Conservation (phyloP, 1,284 basidiomycete species). For the Heliocybe sulcata region DNA sequence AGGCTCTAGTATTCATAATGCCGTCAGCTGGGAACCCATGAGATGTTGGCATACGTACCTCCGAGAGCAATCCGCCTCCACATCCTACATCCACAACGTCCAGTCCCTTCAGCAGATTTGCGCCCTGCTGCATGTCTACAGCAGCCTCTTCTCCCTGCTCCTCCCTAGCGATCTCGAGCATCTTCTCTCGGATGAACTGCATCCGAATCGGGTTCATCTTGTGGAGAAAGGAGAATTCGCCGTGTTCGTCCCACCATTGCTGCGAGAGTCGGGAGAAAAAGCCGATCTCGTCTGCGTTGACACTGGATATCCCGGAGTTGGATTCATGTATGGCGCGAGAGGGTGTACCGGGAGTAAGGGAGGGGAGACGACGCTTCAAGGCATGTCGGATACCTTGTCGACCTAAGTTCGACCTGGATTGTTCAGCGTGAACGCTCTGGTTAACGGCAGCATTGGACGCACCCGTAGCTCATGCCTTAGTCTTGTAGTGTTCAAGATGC, state of each 20-base stretch:
- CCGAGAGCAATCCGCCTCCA: slow-evolving; percentile 91
- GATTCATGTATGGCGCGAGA: not conserved
- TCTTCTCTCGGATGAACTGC: slow-evolving; percentile 80
- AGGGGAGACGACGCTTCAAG: too few relatives aligned
- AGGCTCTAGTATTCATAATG: slow-evolving; percentile 52
- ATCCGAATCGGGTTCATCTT: slow-evolving; percentile 93
- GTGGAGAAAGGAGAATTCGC: slow-evolving; percentile 89
- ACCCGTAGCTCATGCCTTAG: too few relatives aligned
- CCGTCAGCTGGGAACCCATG: too few relatives aligned
- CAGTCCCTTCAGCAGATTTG: slow-evolving; percentile 47
- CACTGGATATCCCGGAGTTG: slow-evolving; percentile 22
- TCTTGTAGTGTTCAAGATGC: too few relatives aligned
- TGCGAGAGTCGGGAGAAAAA: slow-evolving; percentile 91
- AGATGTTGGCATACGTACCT: too few relatives aligned
- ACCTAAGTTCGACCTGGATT: too few relatives aligned
- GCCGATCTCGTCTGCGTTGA: slow-evolving; percentile 81
- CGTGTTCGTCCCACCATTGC: slow-evolving; percentile 95
- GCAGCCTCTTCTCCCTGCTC: slow-evolving; percentile 34
- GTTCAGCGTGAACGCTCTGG: too few relatives aligned
- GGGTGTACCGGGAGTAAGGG: not conserved
- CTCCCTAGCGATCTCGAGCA: slow-evolving; percentile 51
- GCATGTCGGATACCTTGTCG: too few relatives aligned
- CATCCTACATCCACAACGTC: slow-evolving; percentile 86
- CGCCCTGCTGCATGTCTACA: slow-evolving; percentile 18
- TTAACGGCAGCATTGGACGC: too few relatives aligned